Conservation (phyloP, 495 filamentous ascomycete genomes). For the Podospora sp. region DNA sequence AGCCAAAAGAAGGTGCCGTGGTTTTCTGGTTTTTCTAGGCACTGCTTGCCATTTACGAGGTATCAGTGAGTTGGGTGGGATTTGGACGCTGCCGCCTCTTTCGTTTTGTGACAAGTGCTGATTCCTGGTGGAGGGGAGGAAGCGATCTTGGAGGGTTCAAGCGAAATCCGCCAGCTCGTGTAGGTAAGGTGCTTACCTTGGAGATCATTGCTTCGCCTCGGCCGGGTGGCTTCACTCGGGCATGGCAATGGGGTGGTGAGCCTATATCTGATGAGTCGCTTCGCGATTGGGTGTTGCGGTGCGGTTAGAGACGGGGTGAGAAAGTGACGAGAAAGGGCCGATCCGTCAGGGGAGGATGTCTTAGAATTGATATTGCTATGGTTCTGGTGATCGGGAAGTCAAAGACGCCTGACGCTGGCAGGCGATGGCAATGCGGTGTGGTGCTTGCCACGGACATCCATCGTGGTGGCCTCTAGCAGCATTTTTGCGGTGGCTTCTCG, state of each 20-base stretch:
- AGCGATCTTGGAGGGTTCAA: background rate
- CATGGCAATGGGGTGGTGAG: slow-evolving; percentile 10
- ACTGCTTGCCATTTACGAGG: background rate
- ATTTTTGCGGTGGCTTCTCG: background rate
- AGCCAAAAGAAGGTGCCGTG: slow-evolving; percentile 1
- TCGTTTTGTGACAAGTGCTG: background rate
- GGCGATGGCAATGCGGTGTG: background rate
- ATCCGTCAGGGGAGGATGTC: slow-evolving; percentile 3
- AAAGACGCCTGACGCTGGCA: background rate
- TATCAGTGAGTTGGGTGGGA: too few relatives aligned
- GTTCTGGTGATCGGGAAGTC: background rate
- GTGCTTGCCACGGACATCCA: too few relatives aligned
- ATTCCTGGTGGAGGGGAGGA: background rate
- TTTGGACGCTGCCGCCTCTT: background rate
- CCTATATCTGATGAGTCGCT: background rate
- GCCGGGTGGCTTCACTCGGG: background rate
- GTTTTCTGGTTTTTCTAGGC: background rate
- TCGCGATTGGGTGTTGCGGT: background rate
- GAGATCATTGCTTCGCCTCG: background rate
- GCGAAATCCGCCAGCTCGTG: background rate
- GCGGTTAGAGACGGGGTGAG: slow-evolving; percentile 5
- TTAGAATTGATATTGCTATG: background rate
- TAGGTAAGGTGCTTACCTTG: slow-evolving; percentile 5
- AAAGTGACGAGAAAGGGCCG: background rate
- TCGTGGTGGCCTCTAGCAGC: too few relatives aligned